Conservation (phyloP, 768 basidiomycete genomes). For the Russula sp. region DNA sequence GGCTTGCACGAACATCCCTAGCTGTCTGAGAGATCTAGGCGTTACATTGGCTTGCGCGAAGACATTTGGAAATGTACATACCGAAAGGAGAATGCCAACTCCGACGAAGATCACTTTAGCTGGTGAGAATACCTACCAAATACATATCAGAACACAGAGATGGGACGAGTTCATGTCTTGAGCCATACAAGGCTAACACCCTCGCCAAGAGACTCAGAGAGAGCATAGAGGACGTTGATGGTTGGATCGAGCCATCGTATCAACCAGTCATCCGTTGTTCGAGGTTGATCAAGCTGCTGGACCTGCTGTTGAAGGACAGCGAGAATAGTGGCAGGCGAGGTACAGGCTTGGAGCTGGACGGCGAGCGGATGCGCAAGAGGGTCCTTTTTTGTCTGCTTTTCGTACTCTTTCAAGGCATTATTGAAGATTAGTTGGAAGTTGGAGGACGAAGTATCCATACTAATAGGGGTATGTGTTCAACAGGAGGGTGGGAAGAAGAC, state of each 20-base stretch:
- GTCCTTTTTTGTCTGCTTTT: not conserved
- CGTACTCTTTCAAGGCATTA: not conserved
- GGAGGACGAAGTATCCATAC: not conserved
- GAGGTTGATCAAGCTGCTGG: not conserved
- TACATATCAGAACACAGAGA: not conserved
- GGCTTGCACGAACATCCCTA: not conserved
- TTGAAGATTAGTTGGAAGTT: not conserved
- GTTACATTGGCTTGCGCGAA: not conserved
- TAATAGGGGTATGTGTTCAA: no score
- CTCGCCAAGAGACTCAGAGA: not conserved
- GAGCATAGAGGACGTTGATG: not conserved
- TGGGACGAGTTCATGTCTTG: not conserved
- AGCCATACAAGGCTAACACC: not conserved
- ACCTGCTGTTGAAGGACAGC: not conserved
- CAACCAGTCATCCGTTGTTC: not conserved
- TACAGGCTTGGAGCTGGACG: not conserved
- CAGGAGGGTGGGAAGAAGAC: no score
- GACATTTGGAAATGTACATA: not conserved
- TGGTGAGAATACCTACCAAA: not conserved
- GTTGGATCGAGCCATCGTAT: not conserved
- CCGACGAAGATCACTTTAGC: not conserved
- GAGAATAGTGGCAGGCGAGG: not conserved
- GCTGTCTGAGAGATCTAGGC: not conserved
- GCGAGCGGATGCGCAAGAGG: not conserved
- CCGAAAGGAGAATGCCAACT: not conserved